Base-by-base conservation (phyloP, 2,329 filamentous ascomycete species). In the Alternaria triticimaculans region DNA sequence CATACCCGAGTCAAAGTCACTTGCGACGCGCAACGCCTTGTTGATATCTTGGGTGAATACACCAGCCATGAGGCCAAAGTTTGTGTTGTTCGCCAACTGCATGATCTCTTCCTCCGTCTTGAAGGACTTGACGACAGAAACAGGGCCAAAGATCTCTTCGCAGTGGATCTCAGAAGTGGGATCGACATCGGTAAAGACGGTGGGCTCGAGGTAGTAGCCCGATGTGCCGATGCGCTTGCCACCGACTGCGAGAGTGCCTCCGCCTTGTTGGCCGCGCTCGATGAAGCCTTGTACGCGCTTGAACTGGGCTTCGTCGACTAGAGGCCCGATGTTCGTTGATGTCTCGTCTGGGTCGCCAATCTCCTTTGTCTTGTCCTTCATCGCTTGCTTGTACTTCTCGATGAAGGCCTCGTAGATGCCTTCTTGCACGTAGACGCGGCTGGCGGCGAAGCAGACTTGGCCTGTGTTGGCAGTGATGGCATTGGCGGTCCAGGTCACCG, bases 11-110 rank as follows among this genome's bases (percentile, higher is more conserved):
- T 80, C 77, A 30, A 80, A 72, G 21, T 79, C 74, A 21, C 63
- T 69, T 7, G 77, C 76, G 9, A 80, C 73, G 5, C 76, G 62
- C 59, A 78, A 54, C 10, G 76, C 77, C 54, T 72, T 75, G 55
- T 80, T 79, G 54, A 82, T 78, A 58, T 81, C 78, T 30, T 79
- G 76, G 11, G 80, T 81, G 48, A 80, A 81, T 4, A 81, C 74
- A 51, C 76, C 78, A 20, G 76, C 77, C 70, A 78, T 78, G 6
- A 81, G 70, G 3, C 80, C 80, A 58, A 80, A 81, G 51, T 76
- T 78, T 3, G 77, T 81, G 50, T 78, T 69, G 50, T 82, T 81
- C 0, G 78, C 73, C n/a, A 79, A 50, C 54, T 78, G 66, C 62
- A 81, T 76, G 12, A 78, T 75, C 54, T 81, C 80, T 57, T 80